Conservation (phyloP, 345 rosid species). For the Eucalyptus caleyi region DNA sequence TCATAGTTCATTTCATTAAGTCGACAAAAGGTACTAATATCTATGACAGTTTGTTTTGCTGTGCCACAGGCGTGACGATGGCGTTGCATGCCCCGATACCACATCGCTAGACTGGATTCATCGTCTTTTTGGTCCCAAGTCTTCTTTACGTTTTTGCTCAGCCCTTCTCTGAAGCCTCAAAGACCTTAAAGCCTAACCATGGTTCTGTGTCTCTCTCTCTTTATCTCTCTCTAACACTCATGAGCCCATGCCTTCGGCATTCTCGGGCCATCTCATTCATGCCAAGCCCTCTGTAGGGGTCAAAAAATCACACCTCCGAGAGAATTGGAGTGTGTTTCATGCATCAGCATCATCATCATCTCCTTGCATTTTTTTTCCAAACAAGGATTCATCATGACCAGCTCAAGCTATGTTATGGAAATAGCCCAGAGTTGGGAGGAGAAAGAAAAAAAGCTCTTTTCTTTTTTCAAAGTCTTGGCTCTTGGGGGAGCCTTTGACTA, state of each 20-base stretch:
- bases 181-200: neutral
- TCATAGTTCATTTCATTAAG: neutral
- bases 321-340: neutral
- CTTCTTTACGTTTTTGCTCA: constrained; percentile 31
- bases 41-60: constrained; percentile 97
- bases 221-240: neutral
- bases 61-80: constrained; percentile 89
- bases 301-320: constrained; percentile 5
- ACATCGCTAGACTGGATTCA: constrained; percentile 33
- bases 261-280: neutral
- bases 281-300: neutral
- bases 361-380: neutral
- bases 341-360: constrained; percentile 6
- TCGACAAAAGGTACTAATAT: constrained; percentile 22
- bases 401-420: neutral
- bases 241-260: neutral
- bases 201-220: neutral
- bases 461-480: neutral
- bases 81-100: constrained; percentile 58
- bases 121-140: constrained; percentile 19
- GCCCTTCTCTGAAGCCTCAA: constrained; percentile 27
- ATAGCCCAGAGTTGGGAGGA: neutral
- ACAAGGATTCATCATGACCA: neutral
- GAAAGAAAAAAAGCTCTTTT: neutral
- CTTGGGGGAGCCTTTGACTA: neutral